Conservation (phyloP, 352 stramenopile genomes). For the Globisporangium echinulatum region DNA sequence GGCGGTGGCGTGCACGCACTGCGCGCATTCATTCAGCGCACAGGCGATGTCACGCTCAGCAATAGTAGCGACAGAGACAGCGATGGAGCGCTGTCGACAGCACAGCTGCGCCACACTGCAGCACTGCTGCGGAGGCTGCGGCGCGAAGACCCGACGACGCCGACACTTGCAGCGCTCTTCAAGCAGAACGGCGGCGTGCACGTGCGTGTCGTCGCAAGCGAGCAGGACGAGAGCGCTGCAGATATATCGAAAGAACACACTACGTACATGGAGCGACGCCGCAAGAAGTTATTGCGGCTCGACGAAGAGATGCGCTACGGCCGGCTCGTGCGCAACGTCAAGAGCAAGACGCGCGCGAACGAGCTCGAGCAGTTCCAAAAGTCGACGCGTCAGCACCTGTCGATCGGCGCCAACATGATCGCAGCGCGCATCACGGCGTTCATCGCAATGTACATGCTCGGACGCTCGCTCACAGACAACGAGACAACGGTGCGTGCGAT, state of each 20-base stretch:
- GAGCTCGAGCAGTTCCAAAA: conserved; percentile 59
- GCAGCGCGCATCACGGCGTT: conserved; percentile 76
- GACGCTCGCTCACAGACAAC: conserved; percentile 53
- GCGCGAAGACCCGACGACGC: conserved; percentile 1
- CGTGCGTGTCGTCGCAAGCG: background rate
- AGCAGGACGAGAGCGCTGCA: background rate
- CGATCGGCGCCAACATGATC: conserved; percentile 82
- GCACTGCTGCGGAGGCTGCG: conserved; percentile 6
- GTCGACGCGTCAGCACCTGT: conserved; percentile 71
- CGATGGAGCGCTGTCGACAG: background rate
- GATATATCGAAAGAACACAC: conserved; percentile 5
- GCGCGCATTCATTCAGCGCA: conserved; percentile 13
- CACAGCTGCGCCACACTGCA: conserved; percentile 7
- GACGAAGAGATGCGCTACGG: conserved; percentile 80
- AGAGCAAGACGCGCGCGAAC: conserved; percentile 28
- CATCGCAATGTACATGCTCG: conserved; percentile 72
- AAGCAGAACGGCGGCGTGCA: conserved; percentile 2
- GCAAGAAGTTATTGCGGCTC: conserved; percentile 57
- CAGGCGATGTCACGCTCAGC: background rate
- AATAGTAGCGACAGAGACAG: background rate
- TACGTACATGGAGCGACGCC: conserved; percentile 41
- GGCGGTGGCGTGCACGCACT: conserved; percentile 24
- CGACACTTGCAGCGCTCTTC: conserved; percentile 9
- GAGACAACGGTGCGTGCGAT: conserved; percentile 56
- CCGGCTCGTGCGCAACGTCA: conserved; percentile 67